Evolutionary conservation across 1,284 basidiomycete genomes (phyloP), one percentile per base, ranked within the genome.

Genomic region (Moniliophthora roreri): DNA sequence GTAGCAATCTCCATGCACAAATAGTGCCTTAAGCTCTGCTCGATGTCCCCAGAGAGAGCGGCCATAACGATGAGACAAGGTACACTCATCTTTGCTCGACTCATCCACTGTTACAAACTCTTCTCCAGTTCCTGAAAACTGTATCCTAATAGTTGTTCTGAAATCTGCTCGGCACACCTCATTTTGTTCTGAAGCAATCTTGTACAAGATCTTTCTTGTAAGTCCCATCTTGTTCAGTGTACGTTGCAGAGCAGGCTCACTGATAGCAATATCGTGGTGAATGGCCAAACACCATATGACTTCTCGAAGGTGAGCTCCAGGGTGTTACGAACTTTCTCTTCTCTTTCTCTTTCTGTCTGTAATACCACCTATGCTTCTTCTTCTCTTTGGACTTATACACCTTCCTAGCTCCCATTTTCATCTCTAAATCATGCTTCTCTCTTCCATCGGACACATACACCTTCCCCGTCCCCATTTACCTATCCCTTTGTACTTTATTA

Each of bases 1-100:
- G 28, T 65, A 68, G 0, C 56, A 40, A 10, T 59, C 52, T 1
- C 62, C 63, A 10, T 58, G 46, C 8, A 62, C 54, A 48, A 69
- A 66, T 2, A 40, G 48, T 38, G 55, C 62, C 13, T 47, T 5
- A 15, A 64, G 42, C 5, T 56, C 53, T 13, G 68, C 66, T 8
- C 51, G 47, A 42, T 51, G 15, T 3, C 54, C 54, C 8, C 9
- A 6, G 1, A 37, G 21, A 4, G 54, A 20, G 15, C 40, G 18
- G 0, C 54, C 54, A 45, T 52, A 56, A 20, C 39, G 45, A 2
- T 37, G 39, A 7, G 26, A 34, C 1, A 56, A 23, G 7, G 42
- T 48, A 9, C n/a, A n/a, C n/a, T n/a, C n/a, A n/a, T n/a, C n/a
- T n/a, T n/a, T n/a, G n/a, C n/a, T n/a, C n/a, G n/a, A 45, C 18